phyloP scores from a whole-genome alignment of 352 stramenopile species.

The Nothophytophthora sp. region DNA sequence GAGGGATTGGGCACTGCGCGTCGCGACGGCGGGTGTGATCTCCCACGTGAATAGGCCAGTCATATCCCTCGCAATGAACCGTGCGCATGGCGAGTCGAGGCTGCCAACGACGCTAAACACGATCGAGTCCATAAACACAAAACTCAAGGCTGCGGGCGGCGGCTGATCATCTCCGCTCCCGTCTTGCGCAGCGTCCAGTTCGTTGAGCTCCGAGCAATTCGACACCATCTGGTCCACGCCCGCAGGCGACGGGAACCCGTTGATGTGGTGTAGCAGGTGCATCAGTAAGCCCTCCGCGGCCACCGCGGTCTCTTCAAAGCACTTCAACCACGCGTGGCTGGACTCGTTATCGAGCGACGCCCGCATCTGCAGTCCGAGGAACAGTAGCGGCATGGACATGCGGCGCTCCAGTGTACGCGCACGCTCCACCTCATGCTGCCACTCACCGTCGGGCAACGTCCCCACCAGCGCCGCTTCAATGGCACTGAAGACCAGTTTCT shows the following conservation, averaged over 20 bases:
- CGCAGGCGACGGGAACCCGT: constrained; percentile 81
- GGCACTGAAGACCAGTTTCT: constrained; percentile 84
- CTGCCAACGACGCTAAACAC: constrained; percentile 85
- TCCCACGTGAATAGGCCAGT: constrained; percentile 87
- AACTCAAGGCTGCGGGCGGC: constrained; percentile 56
- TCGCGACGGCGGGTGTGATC: constrained; percentile 48
- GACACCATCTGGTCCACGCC: constrained; percentile 87
- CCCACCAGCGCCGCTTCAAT: constrained; percentile 87
- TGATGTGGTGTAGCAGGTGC: constrained; percentile 86
- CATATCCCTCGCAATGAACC: constrained; percentile 85
- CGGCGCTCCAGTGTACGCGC: constrained; percentile 58
- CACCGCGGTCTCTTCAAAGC: constrained; percentile 84
- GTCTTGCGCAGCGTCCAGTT: constrained; percentile 34
- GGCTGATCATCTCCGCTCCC: constrained; percentile 27
- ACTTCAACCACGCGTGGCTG: constrained; percentile 74
- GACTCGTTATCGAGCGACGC: constrained; percentile 75
- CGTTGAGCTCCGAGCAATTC: constrained; percentile 69
- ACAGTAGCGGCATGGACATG: constrained; percentile 84
- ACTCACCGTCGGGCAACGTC: constrained; percentile 76
- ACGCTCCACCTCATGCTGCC: constrained; percentile 79
- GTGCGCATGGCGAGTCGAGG: constrained; percentile 69
- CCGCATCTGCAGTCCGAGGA: constrained; percentile 85
- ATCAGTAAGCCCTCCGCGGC: constrained; percentile 81
- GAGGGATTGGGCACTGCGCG: constrained; percentile 14
- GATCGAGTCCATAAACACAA: constrained; percentile 90